Evolutionary conservation across 371 early-diverging fungal genomes (phyloP), one percentile per base, ranked within the genome.

Genomic region (Rhizomucor pusillus): DNA sequence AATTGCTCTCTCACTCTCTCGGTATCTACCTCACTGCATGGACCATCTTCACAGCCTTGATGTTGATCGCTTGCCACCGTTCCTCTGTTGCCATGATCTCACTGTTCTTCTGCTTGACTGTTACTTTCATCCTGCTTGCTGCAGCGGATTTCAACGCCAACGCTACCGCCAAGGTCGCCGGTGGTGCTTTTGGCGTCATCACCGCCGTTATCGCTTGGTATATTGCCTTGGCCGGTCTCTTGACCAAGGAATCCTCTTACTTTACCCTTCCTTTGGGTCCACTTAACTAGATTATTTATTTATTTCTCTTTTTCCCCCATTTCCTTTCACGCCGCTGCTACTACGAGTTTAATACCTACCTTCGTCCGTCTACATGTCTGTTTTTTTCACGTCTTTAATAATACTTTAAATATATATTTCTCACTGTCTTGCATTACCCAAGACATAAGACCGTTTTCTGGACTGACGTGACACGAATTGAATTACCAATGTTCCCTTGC

Each of bases 201-300:
- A 80, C 85, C 11, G 84, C 90, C 7, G 25, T 87, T 18, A 72
- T 84, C 56, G 89, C 87, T 25, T 90, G 87, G 88, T 90, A 90
- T 52, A 82, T 77, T 56, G 86, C 89, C 12, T 78, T 87, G 0
- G 69, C 83, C 7, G 82, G 83, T 52, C 75, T 88, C 11, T 78
- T 86, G 50, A 74, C 76, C 41, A 73, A 71, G 20, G 66, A 77
- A 14, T 84, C 73, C 49, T 79, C 83, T 47, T 70, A 76, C 63
- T 77, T 88, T 50, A 60, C 56, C n/a, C 67, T 88, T 47, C 89
- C 88, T n/a, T n/a, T n/a, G n/a, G n/a, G n/a, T n/a, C n/a, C n/a
- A n/a, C n/a, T n/a, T n/a, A n/a, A n/a, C n/a, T n/a, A n/a, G n/a
- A n/a, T n/a, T n/a, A n/a, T n/a, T n/a, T n/a, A n/a, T n/a, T n/a